phyloP scores from a whole-genome alignment of 23 red algal genomes.

The Rhodosorus marinus region DNA sequence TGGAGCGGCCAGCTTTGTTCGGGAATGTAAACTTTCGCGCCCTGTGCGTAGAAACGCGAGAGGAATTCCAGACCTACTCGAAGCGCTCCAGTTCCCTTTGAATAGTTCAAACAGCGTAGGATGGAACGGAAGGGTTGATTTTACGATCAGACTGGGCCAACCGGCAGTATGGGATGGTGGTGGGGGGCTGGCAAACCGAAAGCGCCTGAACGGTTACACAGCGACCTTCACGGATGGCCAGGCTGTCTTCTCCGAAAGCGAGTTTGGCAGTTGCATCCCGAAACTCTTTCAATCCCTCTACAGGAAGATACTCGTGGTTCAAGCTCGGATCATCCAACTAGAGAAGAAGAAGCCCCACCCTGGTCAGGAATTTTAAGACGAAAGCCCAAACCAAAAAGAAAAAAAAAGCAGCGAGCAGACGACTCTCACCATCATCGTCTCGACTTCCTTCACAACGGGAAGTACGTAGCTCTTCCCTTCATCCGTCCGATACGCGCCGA shows the following conservation, averaged over 20 bases:
- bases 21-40: constrained; percentile 33
- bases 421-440: constrained; percentile 8
- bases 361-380: no score
- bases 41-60: constrained; percentile 12
- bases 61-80: constrained; percentile 65
- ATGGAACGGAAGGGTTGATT: not conserved
- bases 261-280: constrained; percentile 24
- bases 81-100: constrained; percentile 51
- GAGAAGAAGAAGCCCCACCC: not conserved
- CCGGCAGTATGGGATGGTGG: not conserved
- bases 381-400: not conserved
- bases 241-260: constrained; percentile 34
- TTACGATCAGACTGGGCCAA: not conserved
- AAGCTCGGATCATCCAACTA: constrained; percentile 1
- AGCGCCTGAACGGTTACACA: constrained; percentile 76
- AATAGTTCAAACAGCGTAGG: not conserved
- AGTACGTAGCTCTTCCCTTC: constrained; percentile 57
- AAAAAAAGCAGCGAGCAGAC: no score
- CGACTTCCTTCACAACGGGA: constrained; percentile 43
- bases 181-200: constrained; percentile 1
- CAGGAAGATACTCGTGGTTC: constrained; percentile 85
- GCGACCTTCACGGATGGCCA: constrained; percentile 30
- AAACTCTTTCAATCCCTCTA: constrained; percentile 54
- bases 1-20: constrained; percentile 85
- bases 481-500: constrained; percentile 86